Conservation (phyloP, 169 alveolate genomes). For the Eimeria sp. region DNA sequence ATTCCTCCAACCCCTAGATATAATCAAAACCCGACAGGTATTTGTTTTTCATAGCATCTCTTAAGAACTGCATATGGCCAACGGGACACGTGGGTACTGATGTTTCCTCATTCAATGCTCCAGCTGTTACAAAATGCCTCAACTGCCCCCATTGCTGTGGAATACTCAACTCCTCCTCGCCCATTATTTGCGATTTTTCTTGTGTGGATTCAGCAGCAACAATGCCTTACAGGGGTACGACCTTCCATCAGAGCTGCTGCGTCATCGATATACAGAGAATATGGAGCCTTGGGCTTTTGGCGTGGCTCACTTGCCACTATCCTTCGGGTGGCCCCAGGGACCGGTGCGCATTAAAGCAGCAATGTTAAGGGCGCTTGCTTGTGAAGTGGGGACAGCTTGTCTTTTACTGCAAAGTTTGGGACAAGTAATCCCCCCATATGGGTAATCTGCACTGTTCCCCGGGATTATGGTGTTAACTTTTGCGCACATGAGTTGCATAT, state of each 20-base stretch:
- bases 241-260: slow-evolving; percentile 60
- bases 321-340: slow-evolving; percentile 84
- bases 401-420: neutral
- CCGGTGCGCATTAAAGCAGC: slow-evolving; percentile 19
- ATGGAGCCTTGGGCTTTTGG: slow-evolving; percentile 81
- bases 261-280: slow-evolving; percentile 34
- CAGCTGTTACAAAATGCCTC: neutral
- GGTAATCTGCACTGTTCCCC: neutral
- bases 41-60: neutral
- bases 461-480: neutral
- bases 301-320: slow-evolving; percentile 79
- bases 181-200: neutral
- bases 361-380: neutral
- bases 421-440: neutral
- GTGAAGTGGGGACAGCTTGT: neutral
- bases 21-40: slow-evolving; percentile 83
- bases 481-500: neutral
- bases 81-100: neutral
- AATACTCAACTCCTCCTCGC: neutral
- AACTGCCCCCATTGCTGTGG: neutral
- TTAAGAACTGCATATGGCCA: neutral
- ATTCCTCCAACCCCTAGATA: slow-evolving; percentile 83
- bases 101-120: neutral
- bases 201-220: slow-evolving; percentile 73
- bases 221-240: neutral